Percentiles rank a stretch among this genome's conserved stretches.
phyloP scores from a whole-genome alignment of 352 stramenopile genomes.

The Globisporangium irregulare region DNA sequence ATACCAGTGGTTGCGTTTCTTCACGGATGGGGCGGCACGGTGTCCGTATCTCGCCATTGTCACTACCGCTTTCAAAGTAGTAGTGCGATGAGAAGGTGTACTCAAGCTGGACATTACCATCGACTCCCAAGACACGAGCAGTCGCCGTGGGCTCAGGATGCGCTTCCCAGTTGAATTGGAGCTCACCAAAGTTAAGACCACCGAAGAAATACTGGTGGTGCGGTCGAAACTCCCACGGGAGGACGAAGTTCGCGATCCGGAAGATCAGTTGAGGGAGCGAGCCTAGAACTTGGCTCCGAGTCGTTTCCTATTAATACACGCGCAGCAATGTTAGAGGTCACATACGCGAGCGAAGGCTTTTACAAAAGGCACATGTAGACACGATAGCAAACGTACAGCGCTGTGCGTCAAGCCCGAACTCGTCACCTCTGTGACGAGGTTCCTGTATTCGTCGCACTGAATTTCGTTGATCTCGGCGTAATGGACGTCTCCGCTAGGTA shows the following conservation, averaged over 20 bases:
- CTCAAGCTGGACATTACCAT: slow-evolving; percentile 23
- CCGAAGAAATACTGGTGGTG: slow-evolving; percentile 67
- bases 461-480: slow-evolving; percentile 91
- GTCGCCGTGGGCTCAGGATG: slow-evolving; percentile 25
- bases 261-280: slow-evolving; percentile 56
- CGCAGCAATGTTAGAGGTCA: background rate
- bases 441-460: slow-evolving; percentile 64
- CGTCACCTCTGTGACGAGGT: slow-evolving; percentile 82
- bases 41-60: background rate
- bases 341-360: no score
- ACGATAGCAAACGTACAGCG: background rate
- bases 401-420: slow-evolving; percentile 93
- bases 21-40: slow-evolving; percentile 28
- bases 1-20: slow-evolving; percentile 12
- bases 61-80: slow-evolving; percentile 16
- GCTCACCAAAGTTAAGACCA: slow-evolving; percentile 89
- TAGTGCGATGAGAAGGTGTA: slow-evolving; percentile 24
- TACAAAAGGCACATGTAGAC: background rate
- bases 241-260: slow-evolving; percentile 58
- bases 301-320: slow-evolving; percentile 42
- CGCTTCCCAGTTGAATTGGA: slow-evolving; percentile 87
- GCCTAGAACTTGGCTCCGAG: slow-evolving; percentile 41
- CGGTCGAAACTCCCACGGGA: slow-evolving; percentile 75
- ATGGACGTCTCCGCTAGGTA: slow-evolving; percentile 86
- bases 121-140: slow-evolving; percentile 20